Evolutionary conservation across 768 basidiomycete genomes (phyloP), one percentile per base, ranked within the genome.

Genomic region (Cytidiella melzeri): DNA sequence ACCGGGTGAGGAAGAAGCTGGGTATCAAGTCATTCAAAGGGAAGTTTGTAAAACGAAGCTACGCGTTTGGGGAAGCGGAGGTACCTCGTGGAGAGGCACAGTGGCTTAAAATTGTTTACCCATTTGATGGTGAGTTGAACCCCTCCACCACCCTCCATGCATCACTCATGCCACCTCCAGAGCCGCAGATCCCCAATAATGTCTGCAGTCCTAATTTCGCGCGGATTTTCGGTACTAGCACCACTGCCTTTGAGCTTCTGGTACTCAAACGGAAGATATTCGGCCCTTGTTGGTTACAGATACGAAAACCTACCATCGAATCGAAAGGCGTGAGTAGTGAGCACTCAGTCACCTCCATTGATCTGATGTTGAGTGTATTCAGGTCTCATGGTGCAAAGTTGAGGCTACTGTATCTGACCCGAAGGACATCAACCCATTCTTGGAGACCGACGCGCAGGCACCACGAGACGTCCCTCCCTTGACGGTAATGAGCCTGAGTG

Each of bases 351-450:
- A 47, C 45, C 38, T 11, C 50, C 3, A 3, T 49, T 54, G 4
- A 24, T 51, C 34, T 36, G 44, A 25, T 25, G 49, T 48, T 5
- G 13, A 47, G 18, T 12, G 15, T 26, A 26, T 39, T 6, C 53
- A 97, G 95, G 77, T 91, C 26, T 95, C 96, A 1, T 99, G 96
- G 96, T 97, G 94, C 61, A 94, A 94, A 67, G 70, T 97, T 11
- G 95, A 99, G 68, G 86, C 80, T 15, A 82, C 80, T 0, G 87
- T 92, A 5, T 65, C 77, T 5, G 78, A 93, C 57, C 93, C 94
- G 1, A 95, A 96, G 58, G 83, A 90, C 56, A 79, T 99, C 65
- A 87, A 82, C 51, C 89, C 92, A 0, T 81, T 94, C 63, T 59
- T 79, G 0, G 89, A 94, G 44, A 74, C 76, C 3, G 89, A 94